phyloP scores from a whole-genome alignment of 2,329 filamentous ascomycete species.

The Aspergillus sp. region DNA sequence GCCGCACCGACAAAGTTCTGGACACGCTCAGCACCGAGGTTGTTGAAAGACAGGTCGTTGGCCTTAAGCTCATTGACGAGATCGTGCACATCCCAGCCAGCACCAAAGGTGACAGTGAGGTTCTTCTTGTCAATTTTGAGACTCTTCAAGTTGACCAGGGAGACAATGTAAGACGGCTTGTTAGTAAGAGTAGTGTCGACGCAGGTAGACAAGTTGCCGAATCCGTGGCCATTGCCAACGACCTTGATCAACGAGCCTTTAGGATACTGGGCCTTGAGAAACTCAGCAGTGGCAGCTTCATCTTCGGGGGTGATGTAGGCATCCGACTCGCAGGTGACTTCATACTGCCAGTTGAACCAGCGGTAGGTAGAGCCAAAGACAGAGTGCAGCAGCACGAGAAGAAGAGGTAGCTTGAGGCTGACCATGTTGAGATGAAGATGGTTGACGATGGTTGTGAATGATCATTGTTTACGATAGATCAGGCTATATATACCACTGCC shows the following conservation, averaged over 20 bases:
- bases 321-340: constrained; percentile 12
- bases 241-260: constrained; percentile 10
- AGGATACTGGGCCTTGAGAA: constrained; percentile 10
- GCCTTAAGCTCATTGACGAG: constrained; percentile 10
- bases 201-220: constrained; percentile 14
- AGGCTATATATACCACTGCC: too few relatives aligned
- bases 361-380: constrained; percentile 6
- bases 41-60: constrained; percentile 9
- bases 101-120: constrained; percentile 14
- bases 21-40: constrained; percentile 13
- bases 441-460: too few relatives aligned
- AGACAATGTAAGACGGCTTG: constrained; percentile 11
- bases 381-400: constrained; percentile 5
- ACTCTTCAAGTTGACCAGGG: constrained; percentile 10
- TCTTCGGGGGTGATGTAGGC: constrained; percentile 8
- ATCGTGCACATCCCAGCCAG: constrained; percentile 16
- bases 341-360: constrained; percentile 17
- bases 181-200: constrained; percentile 8
- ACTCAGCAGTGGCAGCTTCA: constrained; percentile 6
- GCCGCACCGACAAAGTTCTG: constrained; percentile 16
- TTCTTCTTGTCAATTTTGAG: constrained; percentile 10
- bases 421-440: constrained; percentile 1
- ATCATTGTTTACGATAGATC: too few relatives aligned
- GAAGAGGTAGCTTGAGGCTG: constrained; percentile 3
- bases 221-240: constrained; percentile 15